Percentiles rank a stretch among this genome's conserved stretches.
Evolutionary conservation across 2,329 filamentous ascomycete species (phyloP).

Genomic region (Aspergillus luchuensis): DNA sequence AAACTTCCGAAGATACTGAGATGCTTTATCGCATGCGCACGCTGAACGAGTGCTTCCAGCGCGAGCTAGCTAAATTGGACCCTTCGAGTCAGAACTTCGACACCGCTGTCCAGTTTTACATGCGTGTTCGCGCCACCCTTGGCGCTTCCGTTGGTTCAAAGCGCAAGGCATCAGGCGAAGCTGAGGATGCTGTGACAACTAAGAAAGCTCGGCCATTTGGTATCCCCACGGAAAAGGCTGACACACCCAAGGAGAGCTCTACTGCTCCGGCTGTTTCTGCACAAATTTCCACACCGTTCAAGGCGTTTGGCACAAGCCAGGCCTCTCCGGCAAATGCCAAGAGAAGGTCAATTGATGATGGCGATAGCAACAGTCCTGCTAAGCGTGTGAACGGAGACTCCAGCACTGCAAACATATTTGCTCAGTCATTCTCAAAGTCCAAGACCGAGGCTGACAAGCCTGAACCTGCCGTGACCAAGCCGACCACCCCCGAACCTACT

Average conservation of each 20-base stretch:
- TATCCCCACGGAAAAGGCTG: background rate
- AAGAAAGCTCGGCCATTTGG: constrained; percentile 30
- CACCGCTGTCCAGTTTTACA: constrained; percentile 39
- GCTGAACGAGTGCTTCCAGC: constrained; percentile 40
- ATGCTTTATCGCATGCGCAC: constrained; percentile 33
- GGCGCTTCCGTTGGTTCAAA: constrained; percentile 37
- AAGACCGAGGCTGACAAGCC: constrained; percentile 20
- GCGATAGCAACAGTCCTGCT: constrained; percentile 13
- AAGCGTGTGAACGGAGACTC: constrained; percentile 30
- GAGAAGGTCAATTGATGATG: constrained; percentile 25
- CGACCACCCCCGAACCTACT: constrained; percentile 22
- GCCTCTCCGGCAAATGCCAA: constrained; percentile 16
- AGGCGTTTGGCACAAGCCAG: constrained; percentile 22
- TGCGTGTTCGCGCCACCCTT: constrained; percentile 41
- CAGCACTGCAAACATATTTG: constrained; percentile 35
- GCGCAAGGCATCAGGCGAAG: constrained; percentile 30
- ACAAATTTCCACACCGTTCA: constrained; percentile 17
- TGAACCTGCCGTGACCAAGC: constrained; percentile 14
- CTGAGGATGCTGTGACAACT: constrained; percentile 15
- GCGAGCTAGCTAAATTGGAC: constrained; percentile 34
- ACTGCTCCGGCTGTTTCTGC: constrained; percentile 5
- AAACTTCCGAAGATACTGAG: constrained; percentile 23
- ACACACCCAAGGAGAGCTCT: background rate
- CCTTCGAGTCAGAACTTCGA: constrained; percentile 40
- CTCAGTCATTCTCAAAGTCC: constrained; percentile 31